These are phyloP conservation scores for Erigeron canadensis DNA, from an alignment of 129 eudicot species.

Conservation along the genomic window DNA sequence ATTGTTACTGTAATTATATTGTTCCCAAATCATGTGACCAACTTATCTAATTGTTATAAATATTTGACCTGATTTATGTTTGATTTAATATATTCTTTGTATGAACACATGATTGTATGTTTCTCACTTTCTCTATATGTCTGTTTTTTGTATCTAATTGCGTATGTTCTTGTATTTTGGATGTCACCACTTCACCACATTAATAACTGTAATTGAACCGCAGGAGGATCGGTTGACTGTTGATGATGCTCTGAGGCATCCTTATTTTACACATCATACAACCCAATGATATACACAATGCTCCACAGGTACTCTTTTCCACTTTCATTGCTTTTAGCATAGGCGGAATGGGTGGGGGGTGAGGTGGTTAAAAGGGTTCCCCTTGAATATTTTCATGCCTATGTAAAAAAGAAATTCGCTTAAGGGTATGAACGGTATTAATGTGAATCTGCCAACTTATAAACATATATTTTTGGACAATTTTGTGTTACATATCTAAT, in stretches of 20 bases:
- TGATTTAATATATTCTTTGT: not conserved
- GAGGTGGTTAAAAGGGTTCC: too few relatives aligned
- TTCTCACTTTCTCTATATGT: too few relatives aligned
- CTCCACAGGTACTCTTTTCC: constrained; percentile 20
- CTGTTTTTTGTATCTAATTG: not conserved
- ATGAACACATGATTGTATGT: too few relatives aligned
- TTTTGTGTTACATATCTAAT: too few relatives aligned
- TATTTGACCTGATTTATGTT: not conserved
- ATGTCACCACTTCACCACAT: not conserved
- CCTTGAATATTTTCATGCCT: too few relatives aligned
- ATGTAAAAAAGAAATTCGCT: too few relatives aligned
- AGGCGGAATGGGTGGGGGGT: not conserved
- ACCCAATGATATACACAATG: constrained; percentile 18
- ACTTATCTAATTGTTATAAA: not conserved
- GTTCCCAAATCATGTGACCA: not conserved
- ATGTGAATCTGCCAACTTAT: too few relatives aligned
- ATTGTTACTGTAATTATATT: not conserved
- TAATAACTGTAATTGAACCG: constrained; percentile 14
- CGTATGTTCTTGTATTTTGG: not conserved
- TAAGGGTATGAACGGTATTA: too few relatives aligned
- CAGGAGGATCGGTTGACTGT: constrained; percentile 87
- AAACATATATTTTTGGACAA: too few relatives aligned
- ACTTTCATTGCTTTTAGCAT: not conserved
- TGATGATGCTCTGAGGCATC: constrained; percentile 89
- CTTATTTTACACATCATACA: constrained; percentile 59